Percentiles rank a stretch among this genome's conserved stretches.
Conservation (phyloP, 2,329 filamentous ascomycete genomes). For the Penicillium sp. region DNA sequence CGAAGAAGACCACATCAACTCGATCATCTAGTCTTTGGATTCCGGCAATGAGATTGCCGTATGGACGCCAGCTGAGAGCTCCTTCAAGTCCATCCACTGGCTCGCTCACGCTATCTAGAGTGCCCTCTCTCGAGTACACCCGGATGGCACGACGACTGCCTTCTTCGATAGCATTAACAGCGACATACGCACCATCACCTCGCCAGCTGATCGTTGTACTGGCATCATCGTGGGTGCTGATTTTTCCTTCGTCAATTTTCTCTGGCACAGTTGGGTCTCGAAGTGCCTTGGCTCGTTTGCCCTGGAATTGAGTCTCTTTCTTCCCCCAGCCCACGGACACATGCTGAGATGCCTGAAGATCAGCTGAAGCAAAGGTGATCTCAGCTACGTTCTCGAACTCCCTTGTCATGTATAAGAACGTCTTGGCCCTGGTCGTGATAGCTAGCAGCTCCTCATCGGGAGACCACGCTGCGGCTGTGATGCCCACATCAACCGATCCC, state of each 20-base stretch:
- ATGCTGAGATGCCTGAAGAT: conserved; percentile 82
- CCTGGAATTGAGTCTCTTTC: conserved; percentile 95
- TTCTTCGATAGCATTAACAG: conserved; percentile 71
- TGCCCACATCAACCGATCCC: conserved; percentile 87
- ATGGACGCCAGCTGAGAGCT: conserved; percentile 82
- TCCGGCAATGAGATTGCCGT: conserved; percentile 83
- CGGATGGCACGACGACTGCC: conserved; percentile 70
- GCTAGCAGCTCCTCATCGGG: conserved; percentile 88
- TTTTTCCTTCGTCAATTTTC: conserved; percentile 73
- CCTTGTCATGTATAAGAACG: conserved; percentile 85
- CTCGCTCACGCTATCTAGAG: conserved; percentile 88
- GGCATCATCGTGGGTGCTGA: conserved; percentile 68
- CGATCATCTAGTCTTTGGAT: conserved; percentile 65
- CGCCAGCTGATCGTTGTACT: conserved; percentile 78
- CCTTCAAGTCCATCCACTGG: conserved; percentile 88
- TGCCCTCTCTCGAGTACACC: conserved; percentile 84
- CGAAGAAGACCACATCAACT: conserved; percentile 89
- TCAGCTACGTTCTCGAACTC: conserved; percentile 80
- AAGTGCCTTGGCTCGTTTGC: conserved; percentile 76
- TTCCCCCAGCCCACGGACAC: conserved; percentile 98
- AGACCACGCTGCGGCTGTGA: conserved; percentile 84
- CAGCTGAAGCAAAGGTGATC: conserved; percentile 64
- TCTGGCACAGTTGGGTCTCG: conserved; percentile 93
- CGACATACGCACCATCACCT: conserved; percentile 86
- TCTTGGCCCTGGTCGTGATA: conserved; percentile 71